Evolutionary conservation across 257 asterid genomes (phyloP), one percentile per base, ranked within the genome.

Genomic region (Penstemon barbatus): DNA sequence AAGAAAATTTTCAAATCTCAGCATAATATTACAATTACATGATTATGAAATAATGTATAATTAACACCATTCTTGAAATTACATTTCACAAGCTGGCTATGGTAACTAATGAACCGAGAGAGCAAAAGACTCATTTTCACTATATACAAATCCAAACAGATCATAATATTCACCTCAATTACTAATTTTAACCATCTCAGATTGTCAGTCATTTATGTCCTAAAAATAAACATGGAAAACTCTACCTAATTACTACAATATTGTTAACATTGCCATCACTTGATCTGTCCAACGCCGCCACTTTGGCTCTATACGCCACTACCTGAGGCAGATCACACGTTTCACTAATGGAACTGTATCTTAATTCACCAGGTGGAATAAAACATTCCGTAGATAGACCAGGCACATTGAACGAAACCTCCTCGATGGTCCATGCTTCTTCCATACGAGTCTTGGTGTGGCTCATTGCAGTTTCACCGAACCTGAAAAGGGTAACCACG

Each of bases 371-470:
- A 3, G 88, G 88, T 44, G 88, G 88, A 33, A 83, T 83, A 44
- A 83, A 83, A 49, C 88, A 83, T 71, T 83, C 88, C 3, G 59
- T 25, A 0, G 82, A 80, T 42, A 83, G 46, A 0, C 88, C 88
- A 0, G 85, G 88, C 3, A 83, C 88, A 2, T 78, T 78, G 66
- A 83, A 83, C 1, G 88, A 85, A 5, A 83, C 87, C 57, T 83
- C 87, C 78, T 83, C 87, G 0, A 83, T 83, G 7, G 78, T 75
- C 87, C 87, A 83, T 0, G 63, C 75, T 63, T 83, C 87, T 63
- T 83, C 87, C 87, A 83, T 83, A 49, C 83, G 67, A 2, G 87
- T 82, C 79, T 79, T 82, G 1, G 87, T 79, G 64, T 83, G 87
- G 71, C 88, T 83, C 85, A 83, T 80, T 15, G 83, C 83, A 0